Conservation (phyloP, 306 rosid species). For the Senna tora region DNA sequence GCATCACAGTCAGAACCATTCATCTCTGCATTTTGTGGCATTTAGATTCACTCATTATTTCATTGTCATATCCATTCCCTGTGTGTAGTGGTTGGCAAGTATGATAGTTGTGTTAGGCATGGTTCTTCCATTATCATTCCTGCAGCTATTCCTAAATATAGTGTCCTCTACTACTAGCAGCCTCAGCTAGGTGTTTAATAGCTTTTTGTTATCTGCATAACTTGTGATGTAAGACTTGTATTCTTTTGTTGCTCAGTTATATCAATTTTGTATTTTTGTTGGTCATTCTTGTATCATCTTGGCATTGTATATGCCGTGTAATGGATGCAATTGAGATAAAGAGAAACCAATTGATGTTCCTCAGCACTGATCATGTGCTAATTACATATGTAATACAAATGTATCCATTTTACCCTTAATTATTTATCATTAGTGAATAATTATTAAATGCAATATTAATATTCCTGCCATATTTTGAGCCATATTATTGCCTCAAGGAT, state of each 20-base stretch:
- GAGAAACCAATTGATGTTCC: not conserved
- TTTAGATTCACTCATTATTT: constrained; percentile 39
- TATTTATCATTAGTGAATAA: not conserved
- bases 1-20: constrained; percentile 27
- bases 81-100: constrained; percentile 29
- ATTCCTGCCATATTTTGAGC: not conserved
- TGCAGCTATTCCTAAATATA: constrained; percentile 7
- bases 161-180: constrained; percentile 20
- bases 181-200: constrained; percentile 23
- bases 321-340: constrained; percentile 22
- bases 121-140: constrained; percentile 23
- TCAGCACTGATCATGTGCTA: not conserved
- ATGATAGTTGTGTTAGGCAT: constrained; percentile 33
- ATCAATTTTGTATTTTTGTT: constrained; percentile 24
- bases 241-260: constrained; percentile 42
- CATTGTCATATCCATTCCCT: constrained; percentile 30
- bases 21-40: constrained; percentile 32
- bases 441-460: not conserved
- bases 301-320: constrained; percentile 24
- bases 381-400: not conserved
- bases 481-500: not conserved
- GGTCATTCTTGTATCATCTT: constrained; percentile 11
- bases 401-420: not conserved
- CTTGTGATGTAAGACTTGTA: constrained; percentile 31
- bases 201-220: constrained; percentile 3